Conservation (phyloP, 83 land plant species). For the Diphasiastrum complanatum region DNA sequence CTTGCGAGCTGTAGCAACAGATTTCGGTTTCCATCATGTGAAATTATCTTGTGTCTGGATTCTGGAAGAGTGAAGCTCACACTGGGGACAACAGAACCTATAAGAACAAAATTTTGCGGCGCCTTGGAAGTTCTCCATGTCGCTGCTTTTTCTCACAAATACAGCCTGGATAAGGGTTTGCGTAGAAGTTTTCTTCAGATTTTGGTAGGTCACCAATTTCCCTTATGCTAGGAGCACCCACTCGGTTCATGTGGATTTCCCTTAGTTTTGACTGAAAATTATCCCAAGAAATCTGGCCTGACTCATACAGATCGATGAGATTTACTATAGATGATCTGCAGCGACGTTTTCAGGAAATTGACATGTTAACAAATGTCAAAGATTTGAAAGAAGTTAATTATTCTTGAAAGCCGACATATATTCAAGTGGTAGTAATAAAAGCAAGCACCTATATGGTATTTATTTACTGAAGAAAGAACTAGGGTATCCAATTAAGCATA, state of each 20-base stretch:
- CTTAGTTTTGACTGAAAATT: constrained; percentile 1
- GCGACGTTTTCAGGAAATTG: neutral
- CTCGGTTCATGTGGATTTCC: constrained; percentile 7
- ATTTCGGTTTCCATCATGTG: no score
- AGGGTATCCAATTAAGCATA: no score
- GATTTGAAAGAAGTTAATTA: neutral
- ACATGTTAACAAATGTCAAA: neutral
- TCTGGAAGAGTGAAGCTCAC: no score
- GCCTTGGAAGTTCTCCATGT: no score
- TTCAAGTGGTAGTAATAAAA: no score
- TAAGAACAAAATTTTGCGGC: no score
- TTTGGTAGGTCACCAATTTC: constrained; percentile 17
- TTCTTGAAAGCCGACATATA: neutral
- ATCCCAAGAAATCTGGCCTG: constrained; percentile 17
- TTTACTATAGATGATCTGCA: constrained; percentile 20
- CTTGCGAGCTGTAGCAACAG: no score
- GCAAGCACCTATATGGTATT: no score
- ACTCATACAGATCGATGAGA: constrained; percentile 18
- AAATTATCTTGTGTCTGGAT: no score
- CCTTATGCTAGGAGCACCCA: constrained; percentile 14
- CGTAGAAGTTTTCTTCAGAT: constrained; percentile 24
- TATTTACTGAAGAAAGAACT: no score
- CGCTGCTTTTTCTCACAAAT: constrained; percentile 21
- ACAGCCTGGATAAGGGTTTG: constrained; percentile 26
- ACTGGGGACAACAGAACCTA: no score